These are phyloP conservation scores for Leishmania aethiopica DNA, from an alignment of 208 protist species.

Conservation along the genomic window DNA sequence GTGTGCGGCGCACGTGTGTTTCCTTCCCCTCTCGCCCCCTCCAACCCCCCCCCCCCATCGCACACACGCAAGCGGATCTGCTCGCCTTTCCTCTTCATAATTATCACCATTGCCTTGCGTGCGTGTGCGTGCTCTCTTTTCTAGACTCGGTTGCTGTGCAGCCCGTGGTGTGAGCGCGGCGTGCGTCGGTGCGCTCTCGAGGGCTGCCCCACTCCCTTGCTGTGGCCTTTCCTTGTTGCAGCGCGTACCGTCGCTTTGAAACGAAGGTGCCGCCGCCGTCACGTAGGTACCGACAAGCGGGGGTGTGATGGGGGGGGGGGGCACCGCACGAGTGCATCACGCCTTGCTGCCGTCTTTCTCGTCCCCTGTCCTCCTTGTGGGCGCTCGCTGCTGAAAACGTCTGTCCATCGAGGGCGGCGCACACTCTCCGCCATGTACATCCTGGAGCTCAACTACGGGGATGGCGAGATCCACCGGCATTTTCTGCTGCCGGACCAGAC, in stretches of 20 bases:
- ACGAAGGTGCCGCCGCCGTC: neutral
- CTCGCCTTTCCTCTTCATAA: too few species aligned
- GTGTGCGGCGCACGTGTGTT: neutral
- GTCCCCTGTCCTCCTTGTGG: neutral
- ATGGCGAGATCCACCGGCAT: slow-evolving; percentile 67
- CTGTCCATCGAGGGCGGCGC: neutral
- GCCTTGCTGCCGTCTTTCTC: slow-evolving; percentile 1
- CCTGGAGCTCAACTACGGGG: slow-evolving; percentile 66
- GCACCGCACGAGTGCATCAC: neutral
- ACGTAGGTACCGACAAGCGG: neutral
- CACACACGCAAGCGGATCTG: neutral
- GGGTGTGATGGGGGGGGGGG: neutral
- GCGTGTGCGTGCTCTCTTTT: neutral
- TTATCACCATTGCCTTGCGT: too few species aligned
- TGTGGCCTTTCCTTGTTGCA: neutral
- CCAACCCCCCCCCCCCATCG: too few species aligned
- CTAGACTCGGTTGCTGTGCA: neutral
- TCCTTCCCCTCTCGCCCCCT: too few species aligned
- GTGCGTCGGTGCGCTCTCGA: neutral
- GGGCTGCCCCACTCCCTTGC: neutral
- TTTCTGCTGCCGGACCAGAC: slow-evolving; percentile 57
- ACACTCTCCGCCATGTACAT: slow-evolving; percentile 45
- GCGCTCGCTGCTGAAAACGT: neutral
- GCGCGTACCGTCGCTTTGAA: neutral
- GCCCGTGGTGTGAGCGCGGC: too few species aligned